These are phyloP conservation scores for Penicillium manginii DNA, from an alignment of 495 filamentous ascomycete genomes.

Conservation along the genomic window DNA sequence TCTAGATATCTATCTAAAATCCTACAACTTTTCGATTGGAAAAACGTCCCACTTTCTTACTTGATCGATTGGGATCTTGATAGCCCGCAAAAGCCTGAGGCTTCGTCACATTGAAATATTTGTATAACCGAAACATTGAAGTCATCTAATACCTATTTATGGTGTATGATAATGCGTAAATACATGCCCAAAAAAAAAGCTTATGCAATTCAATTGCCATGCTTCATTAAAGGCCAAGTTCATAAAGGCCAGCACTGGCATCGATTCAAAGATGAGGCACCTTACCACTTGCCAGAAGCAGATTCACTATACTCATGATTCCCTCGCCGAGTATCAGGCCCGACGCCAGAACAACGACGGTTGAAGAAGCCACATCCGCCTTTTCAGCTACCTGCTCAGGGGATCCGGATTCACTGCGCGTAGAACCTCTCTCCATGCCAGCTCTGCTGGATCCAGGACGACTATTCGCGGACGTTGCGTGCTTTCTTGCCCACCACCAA, in stretches of 20 bases:
- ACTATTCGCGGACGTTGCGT: slow-evolving; percentile 12
- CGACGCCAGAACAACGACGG: slow-evolving; percentile 65
- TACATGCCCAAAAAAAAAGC: background rate
- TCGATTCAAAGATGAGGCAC: slow-evolving; percentile 71
- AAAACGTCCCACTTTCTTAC: no score
- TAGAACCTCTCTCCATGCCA: background rate
- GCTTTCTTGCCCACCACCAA: slow-evolving; percentile 65
- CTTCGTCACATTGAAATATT: background rate
- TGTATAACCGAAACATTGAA: background rate
- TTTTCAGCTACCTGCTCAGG: slow-evolving; percentile 34
- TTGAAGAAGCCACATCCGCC: slow-evolving; percentile 53
- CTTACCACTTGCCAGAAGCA: slow-evolving; percentile 76
- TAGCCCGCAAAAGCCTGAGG: no score
- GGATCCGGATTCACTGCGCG: background rate
- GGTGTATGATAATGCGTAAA: background rate
- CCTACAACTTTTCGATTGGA: no score
- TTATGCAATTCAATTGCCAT: background rate
- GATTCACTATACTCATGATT: slow-evolving; percentile 87
- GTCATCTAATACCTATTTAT: background rate
- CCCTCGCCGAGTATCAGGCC: slow-evolving; percentile 95
- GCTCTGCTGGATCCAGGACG: background rate
- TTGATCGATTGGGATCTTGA: no score
- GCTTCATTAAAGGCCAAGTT: background rate
- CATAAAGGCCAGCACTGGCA: background rate
- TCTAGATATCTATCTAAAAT: slow-evolving; percentile 6